These are phyloP conservation scores for Evernia prunastri DNA, from an alignment of 495 filamentous ascomycete genomes.

Conservation along the genomic window DNA sequence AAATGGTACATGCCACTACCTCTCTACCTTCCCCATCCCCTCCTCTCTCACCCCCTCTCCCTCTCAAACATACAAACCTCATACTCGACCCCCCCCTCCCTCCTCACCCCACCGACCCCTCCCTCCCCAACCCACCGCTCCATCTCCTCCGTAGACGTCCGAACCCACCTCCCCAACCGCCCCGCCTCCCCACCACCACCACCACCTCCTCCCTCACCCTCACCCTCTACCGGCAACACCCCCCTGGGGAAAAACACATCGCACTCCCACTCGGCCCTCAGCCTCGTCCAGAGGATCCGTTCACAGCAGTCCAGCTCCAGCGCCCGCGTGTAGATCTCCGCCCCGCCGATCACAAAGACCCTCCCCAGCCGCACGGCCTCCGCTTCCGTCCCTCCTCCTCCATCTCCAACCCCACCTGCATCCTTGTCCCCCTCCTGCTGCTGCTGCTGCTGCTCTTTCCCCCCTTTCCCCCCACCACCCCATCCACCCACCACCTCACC, in stretches of 20 bases:
- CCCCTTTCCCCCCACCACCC: background rate
- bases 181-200: background rate
- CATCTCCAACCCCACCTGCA: slow-evolving; percentile 1
- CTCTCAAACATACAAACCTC: slow-evolving; percentile 27
- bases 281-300: slow-evolving; percentile 57
- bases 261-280: slow-evolving; percentile 67
- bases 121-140: slow-evolving; percentile 29
- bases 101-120: slow-evolving; percentile 21
- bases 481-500: slow-evolving; percentile 34
- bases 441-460: slow-evolving; percentile 24
- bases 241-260: slow-evolving; percentile 77
- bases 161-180: slow-evolving; percentile 25
- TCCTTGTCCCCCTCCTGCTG: background rate
- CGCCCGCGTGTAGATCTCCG: slow-evolving; percentile 70
- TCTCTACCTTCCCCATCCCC: background rate
- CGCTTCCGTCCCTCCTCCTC: slow-evolving; percentile 19
- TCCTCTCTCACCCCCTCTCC: slow-evolving; percentile 5
- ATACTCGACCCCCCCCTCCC: slow-evolving; percentile 26
- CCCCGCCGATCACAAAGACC: slow-evolving; percentile 85
- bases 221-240: slow-evolving; percentile 7
- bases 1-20: background rate
- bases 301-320: slow-evolving; percentile 45
- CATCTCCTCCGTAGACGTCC: slow-evolving; percentile 24
- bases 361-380: slow-evolving; percentile 34
- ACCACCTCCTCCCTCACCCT: slow-evolving; percentile 17